These are phyloP conservation scores for Cinchona pubescens DNA, from an alignment of 257 asterid genomes.

Conservation along the genomic window DNA sequence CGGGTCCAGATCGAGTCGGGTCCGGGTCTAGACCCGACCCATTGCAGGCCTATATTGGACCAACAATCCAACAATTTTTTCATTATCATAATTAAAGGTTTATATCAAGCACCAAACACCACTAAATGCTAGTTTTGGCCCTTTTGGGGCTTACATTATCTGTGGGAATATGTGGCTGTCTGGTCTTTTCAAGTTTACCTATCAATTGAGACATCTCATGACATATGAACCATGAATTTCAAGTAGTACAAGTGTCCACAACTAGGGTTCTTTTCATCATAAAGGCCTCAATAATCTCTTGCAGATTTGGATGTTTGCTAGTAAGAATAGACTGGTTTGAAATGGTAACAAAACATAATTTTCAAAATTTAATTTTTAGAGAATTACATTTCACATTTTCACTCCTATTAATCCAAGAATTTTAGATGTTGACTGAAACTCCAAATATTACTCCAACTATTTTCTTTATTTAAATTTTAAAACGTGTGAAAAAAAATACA, in stretches of 20 bases:
- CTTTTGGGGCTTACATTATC: background rate
- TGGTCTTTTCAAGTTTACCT: conserved; percentile 19
- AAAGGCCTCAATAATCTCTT: conserved; percentile 9
- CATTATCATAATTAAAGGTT: no score
- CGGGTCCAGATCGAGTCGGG: no score
- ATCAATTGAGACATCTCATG: conserved; percentile 26
- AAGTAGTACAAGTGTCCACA: conserved; percentile 11
- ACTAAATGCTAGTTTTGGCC: background rate
- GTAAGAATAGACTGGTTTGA: background rate
- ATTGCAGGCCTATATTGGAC: no score
- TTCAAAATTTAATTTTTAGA: background rate
- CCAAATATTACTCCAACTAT: no score
- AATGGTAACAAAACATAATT: background rate
- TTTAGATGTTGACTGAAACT: background rate
- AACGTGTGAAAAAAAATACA: no score
- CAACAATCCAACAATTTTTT: no score
- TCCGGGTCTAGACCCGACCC: no score
- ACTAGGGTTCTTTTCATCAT: conserved; percentile 31
- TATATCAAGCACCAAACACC: background rate
- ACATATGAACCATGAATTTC: conserved; percentile 32
- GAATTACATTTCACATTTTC: no score
- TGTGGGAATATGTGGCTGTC: background rate
- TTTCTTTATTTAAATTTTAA: no score
- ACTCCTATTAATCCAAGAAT: no score
- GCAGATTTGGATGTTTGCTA: background rate